Evolutionary conservation across 164 flowering plant genomes (phyloP).

Genomic region (Umbellularia californica): DNA sequence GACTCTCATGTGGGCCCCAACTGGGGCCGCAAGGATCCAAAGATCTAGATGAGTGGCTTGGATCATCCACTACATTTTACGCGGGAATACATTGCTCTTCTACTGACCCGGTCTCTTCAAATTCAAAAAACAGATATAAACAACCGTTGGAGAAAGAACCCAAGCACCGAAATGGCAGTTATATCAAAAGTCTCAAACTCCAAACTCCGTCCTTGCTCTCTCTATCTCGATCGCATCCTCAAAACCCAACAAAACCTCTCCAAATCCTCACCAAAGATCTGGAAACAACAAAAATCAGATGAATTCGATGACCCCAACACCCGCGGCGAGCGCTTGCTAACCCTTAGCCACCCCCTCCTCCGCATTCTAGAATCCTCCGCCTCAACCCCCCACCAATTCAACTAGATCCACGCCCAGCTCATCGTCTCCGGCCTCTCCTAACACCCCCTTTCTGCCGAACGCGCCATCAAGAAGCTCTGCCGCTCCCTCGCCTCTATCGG

Average conservation of each 20-base stretch:
- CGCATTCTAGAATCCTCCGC: conserved; percentile 41
- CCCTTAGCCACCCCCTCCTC: conserved; percentile 41
- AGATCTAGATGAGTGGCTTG: no score
- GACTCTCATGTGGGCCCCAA: no score
- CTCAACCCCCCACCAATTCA: conserved; percentile 19
- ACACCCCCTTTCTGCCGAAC: conserved; percentile 41
- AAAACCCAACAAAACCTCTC: conserved; percentile 35
- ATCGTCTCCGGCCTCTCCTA: conserved; percentile 44
- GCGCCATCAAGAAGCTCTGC: conserved; percentile 51
- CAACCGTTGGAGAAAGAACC: neutral
- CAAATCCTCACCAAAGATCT: conserved; percentile 32
- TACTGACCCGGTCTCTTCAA: neutral
- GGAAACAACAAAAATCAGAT: conserved; percentile 16
- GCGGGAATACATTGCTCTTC: no score
- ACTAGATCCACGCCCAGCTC: conserved; percentile 53
- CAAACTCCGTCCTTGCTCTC: conserved; percentile 8
- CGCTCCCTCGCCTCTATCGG: conserved; percentile 18
- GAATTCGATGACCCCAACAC: conserved; percentile 7
- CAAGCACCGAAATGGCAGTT: conserved; percentile 14
- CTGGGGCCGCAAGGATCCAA: no score
- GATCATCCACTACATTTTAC: no score
- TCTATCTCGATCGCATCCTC: conserved; percentile 33
- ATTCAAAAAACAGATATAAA: neutral
- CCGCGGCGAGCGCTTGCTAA: conserved; percentile 7
- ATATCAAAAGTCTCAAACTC: conserved; percentile 4